phyloP scores from a whole-genome alignment of 2,329 filamentous ascomycete genomes.

The Pleomassaria siparia region DNA sequence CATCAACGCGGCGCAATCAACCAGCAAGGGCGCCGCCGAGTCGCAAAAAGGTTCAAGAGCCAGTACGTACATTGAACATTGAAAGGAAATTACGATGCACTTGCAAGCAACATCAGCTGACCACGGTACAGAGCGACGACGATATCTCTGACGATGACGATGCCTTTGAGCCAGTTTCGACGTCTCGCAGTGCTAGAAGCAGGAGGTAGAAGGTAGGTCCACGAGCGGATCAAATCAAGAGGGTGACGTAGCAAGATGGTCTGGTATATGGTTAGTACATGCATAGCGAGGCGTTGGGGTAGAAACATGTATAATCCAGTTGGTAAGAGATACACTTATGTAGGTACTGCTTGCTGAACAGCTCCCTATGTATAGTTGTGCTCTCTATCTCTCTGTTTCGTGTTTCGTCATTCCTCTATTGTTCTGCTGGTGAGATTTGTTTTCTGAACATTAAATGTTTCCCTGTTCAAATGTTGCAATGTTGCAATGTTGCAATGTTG shows the following conservation, averaged over 20 bases:
- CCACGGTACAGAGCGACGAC: constrained; percentile 40
- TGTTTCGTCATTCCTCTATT: too few species aligned
- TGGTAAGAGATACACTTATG: too few species aligned
- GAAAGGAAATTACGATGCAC: too few species aligned
- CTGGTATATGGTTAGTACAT: neutral
- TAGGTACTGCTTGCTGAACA: too few species aligned
- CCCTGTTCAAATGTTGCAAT: too few species aligned
- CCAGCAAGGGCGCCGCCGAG: constrained; percentile 23
- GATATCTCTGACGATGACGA: constrained; percentile 46
- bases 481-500: too few species aligned
- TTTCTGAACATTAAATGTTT: too few species aligned
- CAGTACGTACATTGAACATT: constrained; percentile 42
- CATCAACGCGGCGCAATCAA: constrained; percentile 38
- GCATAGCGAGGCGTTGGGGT: constrained; percentile 30
- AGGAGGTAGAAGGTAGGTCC: constrained; percentile 22
- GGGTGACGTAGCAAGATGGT: neutral
- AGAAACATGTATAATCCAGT: neutral
- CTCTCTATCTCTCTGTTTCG: too few species aligned
- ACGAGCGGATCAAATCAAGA: neutral
- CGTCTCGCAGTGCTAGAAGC: constrained; percentile 24
- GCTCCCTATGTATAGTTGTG: too few species aligned
- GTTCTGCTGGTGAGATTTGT: too few species aligned
- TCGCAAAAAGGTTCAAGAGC: constrained; percentile 42
- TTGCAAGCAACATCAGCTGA: too few species aligned
- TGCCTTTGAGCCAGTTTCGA: constrained; percentile 41